Evolutionary conservation across 2,329 filamentous ascomycete species (phyloP).

Genomic region (Exophiala alcalophila): DNA sequence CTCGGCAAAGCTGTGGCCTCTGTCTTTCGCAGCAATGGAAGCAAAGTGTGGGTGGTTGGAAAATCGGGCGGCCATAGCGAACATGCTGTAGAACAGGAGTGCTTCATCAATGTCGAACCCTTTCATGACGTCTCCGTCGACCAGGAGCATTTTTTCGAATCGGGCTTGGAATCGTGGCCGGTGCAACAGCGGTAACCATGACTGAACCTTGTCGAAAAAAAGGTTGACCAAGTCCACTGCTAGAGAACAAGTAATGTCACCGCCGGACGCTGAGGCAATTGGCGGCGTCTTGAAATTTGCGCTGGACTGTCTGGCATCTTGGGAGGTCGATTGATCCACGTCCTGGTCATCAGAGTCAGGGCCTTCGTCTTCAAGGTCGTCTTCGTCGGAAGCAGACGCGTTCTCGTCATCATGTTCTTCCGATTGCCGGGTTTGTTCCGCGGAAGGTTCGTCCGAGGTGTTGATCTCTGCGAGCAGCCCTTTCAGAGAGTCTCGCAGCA

Average conservation of each 20-base stretch:
- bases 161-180: constrained; percentile 64
- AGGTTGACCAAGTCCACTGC: constrained; percentile 83
- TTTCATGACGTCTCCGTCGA: constrained; percentile 20
- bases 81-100: constrained; percentile 23
- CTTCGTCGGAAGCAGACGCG: constrained; percentile 6
- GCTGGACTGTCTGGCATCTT: neutral
- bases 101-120: constrained; percentile 15
- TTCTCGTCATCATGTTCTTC: neutral
- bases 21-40: constrained; percentile 7
- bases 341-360: constrained; percentile 5
- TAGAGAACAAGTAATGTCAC: constrained; percentile 12
- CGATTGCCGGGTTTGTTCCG: neutral
- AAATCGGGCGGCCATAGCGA: constrained; percentile 22
- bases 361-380: constrained; percentile 12
- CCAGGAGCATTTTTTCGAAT: constrained; percentile 11
- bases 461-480: constrained; percentile 20
- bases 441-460: constrained; percentile 3
- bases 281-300: constrained; percentile 2
- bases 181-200: constrained; percentile 82
- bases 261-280: neutral
- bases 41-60: constrained; percentile 19
- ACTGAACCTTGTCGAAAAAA: constrained; percentile 88
- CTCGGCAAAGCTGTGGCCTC: constrained; percentile 20
- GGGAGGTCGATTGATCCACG: neutral
- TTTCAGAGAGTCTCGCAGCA: constrained; percentile 18